Evolutionary conservation across 2,329 filamentous ascomycete species (phyloP), one percentile per base, ranked within the genome.

Genomic region (Penicillium sp.): DNA sequence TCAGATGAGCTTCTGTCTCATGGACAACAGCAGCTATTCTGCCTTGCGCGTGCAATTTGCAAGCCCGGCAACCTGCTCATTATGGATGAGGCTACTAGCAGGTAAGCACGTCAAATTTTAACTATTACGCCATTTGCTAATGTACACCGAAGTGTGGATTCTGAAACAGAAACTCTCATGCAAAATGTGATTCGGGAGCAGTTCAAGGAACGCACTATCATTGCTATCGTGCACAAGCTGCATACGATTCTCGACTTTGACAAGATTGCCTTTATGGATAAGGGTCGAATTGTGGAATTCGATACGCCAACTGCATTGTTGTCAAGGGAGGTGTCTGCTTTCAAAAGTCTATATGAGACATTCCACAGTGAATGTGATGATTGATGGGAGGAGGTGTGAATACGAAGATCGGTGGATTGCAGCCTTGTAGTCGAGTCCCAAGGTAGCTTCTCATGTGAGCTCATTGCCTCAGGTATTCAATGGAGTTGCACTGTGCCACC

Each of bases 11-110:
- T 61, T 75, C 10, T 72, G 68, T 48, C 71, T 79, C 14, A 78
- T 18, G 85, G 85, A 0, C 83, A 87, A 66, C 76, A 78, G 29
- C 84, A 87, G 62, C 71, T 87, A 0, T 84, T 87, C 50, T 82
- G 78, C 49, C 74, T 87, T 0, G 83, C 80, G 0, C 67, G 84
- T 0, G 84, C 82, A 0, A 70, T 86, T 8, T 63, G 86, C 5
- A 67, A 77, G 24, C 50, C 58, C 6, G 64, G 65, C 36, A 60
- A 56, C 10, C 60, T 73, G 36, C 29, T 66, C 3, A 58, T 66
- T 24, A 56, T 67, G 40, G 62, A 66, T 39, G 64, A 67, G 39
- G 58, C 60, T 1, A 65, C 62, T 7, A 62, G 61, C 56, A 65
- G 62, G 61, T 63, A 48, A n/a, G 53, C 44, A 1, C 4, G 22